A percentile compares a stretch with the other conserved stretches of the same genome.
These are phyloP conservation scores for Durio zibethinus DNA, from an alignment of 345 rosid species.

Conservation along the genomic window DNA sequence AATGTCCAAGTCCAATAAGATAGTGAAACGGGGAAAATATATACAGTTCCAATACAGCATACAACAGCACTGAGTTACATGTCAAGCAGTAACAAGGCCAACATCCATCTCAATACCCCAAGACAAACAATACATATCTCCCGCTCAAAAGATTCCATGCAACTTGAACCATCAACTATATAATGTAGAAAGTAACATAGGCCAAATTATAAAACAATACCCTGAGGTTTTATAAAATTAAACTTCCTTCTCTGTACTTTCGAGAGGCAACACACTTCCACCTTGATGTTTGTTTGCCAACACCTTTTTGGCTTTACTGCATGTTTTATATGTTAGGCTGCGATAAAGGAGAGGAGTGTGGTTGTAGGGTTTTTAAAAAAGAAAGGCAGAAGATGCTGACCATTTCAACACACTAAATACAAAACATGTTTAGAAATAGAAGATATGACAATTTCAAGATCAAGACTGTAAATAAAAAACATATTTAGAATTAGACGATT, in stretches of 20 bases:
- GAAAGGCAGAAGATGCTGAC: neutral
- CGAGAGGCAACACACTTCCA: neutral
- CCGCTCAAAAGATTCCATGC: neutral
- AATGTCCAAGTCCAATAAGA: neutral
- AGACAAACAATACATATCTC: neutral
- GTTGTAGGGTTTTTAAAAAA: neutral
- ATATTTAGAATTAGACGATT: too few relatives aligned
- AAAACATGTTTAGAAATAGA: neutral
- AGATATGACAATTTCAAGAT: too few relatives aligned
- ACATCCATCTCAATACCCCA: neutral
- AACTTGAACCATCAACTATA: neutral
- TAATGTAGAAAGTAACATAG: neutral
- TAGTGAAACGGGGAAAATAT: neutral
- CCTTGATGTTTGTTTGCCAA: neutral
- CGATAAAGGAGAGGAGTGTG: neutral
- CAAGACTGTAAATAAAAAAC: too few relatives aligned
- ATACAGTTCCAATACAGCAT: neutral
- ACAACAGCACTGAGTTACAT: neutral
- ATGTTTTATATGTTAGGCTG: neutral
- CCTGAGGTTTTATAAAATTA: neutral
- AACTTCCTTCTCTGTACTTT: neutral
- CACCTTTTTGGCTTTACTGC: neutral
- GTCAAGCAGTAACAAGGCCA: neutral
- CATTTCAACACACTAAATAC: neutral
- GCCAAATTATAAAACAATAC: neutral